phyloP scores from a whole-genome alignment of 106 monocot species.

The Cymbidium sinense region DNA sequence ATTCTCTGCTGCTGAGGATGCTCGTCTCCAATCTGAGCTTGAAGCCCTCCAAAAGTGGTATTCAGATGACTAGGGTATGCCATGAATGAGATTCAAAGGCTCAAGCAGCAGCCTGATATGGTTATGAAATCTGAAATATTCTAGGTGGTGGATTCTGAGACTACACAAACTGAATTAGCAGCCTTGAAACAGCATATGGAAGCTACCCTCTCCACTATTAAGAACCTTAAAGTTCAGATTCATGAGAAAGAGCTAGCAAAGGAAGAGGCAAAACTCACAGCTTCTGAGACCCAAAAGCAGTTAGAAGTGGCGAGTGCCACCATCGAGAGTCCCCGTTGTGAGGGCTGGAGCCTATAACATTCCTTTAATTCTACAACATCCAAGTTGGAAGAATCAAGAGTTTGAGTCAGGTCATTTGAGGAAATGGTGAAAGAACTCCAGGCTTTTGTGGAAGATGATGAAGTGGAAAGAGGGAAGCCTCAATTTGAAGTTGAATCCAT shows the following conservation, averaged over 20 bases:
- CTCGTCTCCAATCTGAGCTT: no score
- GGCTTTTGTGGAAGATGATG: background rate
- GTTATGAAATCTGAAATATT: conserved; percentile 22
- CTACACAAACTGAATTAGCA: no score
- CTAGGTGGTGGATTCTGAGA: no score
- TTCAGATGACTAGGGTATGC: conserved; percentile 46
- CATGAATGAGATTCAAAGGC: conserved; percentile 59
- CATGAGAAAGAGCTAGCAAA: conserved; percentile 40
- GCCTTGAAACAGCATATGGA: conserved; percentile 31
- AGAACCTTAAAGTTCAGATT: conserved; percentile 34
- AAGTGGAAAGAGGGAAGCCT: no score
- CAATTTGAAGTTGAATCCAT: no score
- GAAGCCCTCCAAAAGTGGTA: no score
- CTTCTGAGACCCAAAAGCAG: no score
- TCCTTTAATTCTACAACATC: conserved; percentile 37
- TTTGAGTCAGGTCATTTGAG: conserved; percentile 27
- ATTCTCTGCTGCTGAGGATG: no score
- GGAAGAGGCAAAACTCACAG: no score
- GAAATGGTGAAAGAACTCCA: conserved; percentile 33
- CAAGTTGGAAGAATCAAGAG: conserved; percentile 61
- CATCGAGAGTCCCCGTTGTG: conserved; percentile 40
- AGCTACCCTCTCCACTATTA: no score
- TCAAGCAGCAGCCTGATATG: conserved; percentile 58
- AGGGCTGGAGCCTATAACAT: conserved; percentile 43
- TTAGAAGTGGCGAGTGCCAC: conserved; percentile 46